Percentiles rank a stretch among this genome's conserved stretches.
Conservation (phyloP, 1,284 basidiomycete species). For the Cryptococcus depauperatus region DNA sequence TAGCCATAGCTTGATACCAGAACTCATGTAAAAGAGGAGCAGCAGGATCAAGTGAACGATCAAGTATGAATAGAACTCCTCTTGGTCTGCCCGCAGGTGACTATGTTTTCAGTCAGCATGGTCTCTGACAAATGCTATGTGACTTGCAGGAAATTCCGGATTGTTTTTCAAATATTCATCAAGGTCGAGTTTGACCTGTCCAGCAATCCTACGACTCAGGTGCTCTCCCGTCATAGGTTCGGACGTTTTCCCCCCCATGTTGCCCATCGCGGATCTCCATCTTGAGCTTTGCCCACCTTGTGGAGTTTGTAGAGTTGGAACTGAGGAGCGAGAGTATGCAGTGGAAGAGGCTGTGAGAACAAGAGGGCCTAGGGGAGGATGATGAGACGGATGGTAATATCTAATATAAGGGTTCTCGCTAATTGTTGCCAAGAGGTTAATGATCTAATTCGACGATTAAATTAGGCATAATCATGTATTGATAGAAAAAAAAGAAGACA, state of each 20-base stretch:
- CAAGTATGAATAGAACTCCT: constrained; percentile 81
- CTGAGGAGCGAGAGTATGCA: too few relatives aligned
- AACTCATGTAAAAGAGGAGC: constrained; percentile 95
- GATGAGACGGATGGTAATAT: constrained; percentile 80
- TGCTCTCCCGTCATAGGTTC: constrained; percentile 47
- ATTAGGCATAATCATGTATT: neutral
- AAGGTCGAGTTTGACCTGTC: constrained; percentile 68
- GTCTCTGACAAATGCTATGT: too few relatives aligned
- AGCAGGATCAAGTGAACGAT: constrained; percentile 86
- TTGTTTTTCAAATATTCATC: constrained; percentile 80
- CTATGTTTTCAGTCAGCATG: constrained; percentile 9
- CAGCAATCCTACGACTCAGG: constrained; percentile 67
- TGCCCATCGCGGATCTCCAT: constrained; percentile 42
- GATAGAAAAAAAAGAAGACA: constrained; percentile 7
- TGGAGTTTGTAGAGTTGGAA: too few relatives aligned
- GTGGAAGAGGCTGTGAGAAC: constrained; percentile 38
- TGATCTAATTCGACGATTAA: constrained; percentile 54
- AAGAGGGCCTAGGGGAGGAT: constrained; percentile 77
- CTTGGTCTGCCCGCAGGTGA: constrained; percentile 50
- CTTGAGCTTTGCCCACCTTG: constrained; percentile 43
- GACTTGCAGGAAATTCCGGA: constrained; percentile 70
- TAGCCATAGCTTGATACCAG: constrained; percentile 98
- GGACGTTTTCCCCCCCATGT: constrained; percentile 35
- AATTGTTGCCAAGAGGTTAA: constrained; percentile 82
- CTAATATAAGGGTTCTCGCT: constrained; percentile 92